Conservation (phyloP, 495 filamentous ascomycete species). For the Peziza echinospora region DNA sequence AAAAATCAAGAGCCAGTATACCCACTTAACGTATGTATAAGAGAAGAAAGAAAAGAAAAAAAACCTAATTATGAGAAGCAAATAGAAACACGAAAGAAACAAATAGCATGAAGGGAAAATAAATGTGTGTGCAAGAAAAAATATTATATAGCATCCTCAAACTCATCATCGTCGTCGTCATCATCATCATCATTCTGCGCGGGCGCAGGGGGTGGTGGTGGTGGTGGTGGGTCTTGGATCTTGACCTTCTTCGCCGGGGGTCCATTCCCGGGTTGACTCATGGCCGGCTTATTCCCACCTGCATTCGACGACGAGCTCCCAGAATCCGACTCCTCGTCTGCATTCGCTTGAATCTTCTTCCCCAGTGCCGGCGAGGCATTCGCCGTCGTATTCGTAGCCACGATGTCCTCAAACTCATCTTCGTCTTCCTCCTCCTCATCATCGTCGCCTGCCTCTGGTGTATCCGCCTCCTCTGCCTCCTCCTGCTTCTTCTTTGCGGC, state of each 20-base stretch:
- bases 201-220: constrained; percentile 1
- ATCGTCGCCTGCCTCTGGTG: constrained; percentile 28
- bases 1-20: no score
- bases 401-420: constrained; percentile 25
- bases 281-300: constrained; percentile 21
- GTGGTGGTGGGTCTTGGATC: constrained; percentile 24
- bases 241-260: constrained; percentile 33
- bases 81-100: no score
- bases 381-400: constrained; percentile 6
- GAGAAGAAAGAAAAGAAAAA: no score
- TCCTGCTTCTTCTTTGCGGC: constrained; percentile 31
- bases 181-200: constrained; percentile 25
- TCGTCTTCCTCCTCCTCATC: constrained; percentile 31
- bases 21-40: no score
- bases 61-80: no score
- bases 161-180: constrained; percentile 37
- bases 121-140: no score
- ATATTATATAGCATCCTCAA: constrained; percentile 35
- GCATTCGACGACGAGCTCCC: constrained; percentile 12
- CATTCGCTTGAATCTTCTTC: constrained; percentile 7
- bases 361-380: constrained; percentile 1
- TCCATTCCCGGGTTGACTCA: constrained; percentile 23
- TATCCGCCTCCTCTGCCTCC: constrained; percentile 23
- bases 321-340: constrained; percentile 23
- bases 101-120: no score